Evolutionary conservation across 2,329 filamentous ascomycete species (phyloP).

Genomic region (Fusarium odoratissimum): DNA sequence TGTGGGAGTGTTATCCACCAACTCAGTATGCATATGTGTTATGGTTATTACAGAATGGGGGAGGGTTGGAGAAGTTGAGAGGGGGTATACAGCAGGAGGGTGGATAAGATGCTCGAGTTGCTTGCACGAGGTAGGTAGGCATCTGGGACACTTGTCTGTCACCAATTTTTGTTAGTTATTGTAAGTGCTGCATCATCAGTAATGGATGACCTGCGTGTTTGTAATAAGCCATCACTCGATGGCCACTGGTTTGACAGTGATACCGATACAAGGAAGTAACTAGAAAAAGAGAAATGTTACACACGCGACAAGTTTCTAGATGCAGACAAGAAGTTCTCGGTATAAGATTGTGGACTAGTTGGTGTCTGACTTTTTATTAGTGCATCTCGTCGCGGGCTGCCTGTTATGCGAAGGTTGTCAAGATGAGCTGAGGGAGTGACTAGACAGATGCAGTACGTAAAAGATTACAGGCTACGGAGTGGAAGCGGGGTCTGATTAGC

Average conservation of each 20-base stretch:
- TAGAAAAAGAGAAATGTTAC: not conserved
- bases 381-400: not conserved
- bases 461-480: slow-evolving; percentile 2
- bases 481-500: slow-evolving; percentile 11
- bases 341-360: not conserved
- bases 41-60: slow-evolving; percentile 34
- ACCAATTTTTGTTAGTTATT: not conserved
- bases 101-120: not conserved
- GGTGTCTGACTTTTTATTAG: not conserved
- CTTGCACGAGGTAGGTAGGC: not conserved
- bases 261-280: not conserved
- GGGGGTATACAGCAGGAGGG: not conserved
- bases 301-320: slow-evolving; percentile 14
- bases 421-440: slow-evolving; percentile 13
- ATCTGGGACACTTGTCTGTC: not conserved
- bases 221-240: not conserved
- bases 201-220: not conserved
- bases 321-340: slow-evolving; percentile 1
- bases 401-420: not conserved
- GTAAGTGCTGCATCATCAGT: not conserved
- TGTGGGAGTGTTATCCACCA: slow-evolving; percentile 16
- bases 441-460: slow-evolving; percentile 18
- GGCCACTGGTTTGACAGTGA: not conserved
- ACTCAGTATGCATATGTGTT: slow-evolving; percentile 38
- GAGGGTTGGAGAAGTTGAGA: not conserved